Conservation (phyloP, 129 eudicot genomes). For the Deinandra increscens region DNA sequence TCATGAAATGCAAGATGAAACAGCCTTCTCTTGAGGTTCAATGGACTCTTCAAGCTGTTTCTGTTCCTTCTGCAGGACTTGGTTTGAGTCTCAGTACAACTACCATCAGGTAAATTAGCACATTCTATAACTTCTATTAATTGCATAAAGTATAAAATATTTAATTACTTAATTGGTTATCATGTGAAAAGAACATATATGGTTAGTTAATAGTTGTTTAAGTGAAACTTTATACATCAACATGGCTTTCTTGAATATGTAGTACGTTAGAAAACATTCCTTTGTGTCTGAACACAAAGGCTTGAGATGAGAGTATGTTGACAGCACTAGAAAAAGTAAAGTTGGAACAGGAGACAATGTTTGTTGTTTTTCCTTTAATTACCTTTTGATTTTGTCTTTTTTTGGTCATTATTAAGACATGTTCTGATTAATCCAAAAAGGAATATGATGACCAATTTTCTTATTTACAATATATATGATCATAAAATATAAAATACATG, state of each 20-base stretch:
- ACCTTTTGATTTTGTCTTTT: slow-evolving; percentile 42
- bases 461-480: background rate
- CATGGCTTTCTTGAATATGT: slow-evolving; percentile 31
- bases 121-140: background rate
- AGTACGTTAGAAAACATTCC: slow-evolving; percentile 39
- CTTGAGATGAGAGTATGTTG: slow-evolving; percentile 47
- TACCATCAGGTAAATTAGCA: slow-evolving; percentile 24
- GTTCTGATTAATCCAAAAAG: slow-evolving; percentile 33
- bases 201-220: slow-evolving; percentile 27
- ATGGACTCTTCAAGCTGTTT: slow-evolving; percentile 84
- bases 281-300: slow-evolving; percentile 21
- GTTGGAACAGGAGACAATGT: slow-evolving; percentile 43
- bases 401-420: slow-evolving; percentile 40
- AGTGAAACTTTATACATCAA: slow-evolving; percentile 19
- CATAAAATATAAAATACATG: too few relatives aligned
- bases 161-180: slow-evolving; percentile 20
- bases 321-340: slow-evolving; percentile 40
- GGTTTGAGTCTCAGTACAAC: slow-evolving; percentile 74
- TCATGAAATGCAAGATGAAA: slow-evolving; percentile 75
- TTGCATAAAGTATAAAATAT: background rate
- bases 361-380: slow-evolving; percentile 36
- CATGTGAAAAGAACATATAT: slow-evolving; percentile 36
- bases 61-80: slow-evolving; percentile 78
- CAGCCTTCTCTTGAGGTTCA: slow-evolving; percentile 70
- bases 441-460: slow-evolving; percentile 31